A percentile compares a stretch with the other conserved stretches of the same genome.
Conservation (phyloP, 2,329 filamentous ascomycete species). For the Ophiostoma quercus region DNA sequence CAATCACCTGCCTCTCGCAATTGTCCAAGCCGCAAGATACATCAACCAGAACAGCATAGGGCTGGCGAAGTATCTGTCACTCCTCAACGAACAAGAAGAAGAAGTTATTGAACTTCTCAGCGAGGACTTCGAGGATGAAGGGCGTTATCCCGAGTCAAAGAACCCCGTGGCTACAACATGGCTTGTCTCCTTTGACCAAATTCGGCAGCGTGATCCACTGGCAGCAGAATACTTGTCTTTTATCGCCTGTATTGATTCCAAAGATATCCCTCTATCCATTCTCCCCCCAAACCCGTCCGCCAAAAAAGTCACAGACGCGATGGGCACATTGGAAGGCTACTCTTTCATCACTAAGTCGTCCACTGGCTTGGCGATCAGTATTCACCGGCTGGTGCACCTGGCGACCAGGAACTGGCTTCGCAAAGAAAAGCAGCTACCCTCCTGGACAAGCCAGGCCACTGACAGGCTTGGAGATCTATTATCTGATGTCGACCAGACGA, state of each 20-base stretch:
- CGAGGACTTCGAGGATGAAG: constrained; percentile 23
- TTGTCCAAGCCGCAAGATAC: not conserved
- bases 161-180: constrained; percentile 26
- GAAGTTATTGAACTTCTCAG: not conserved
- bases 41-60: not conserved
- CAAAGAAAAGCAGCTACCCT: not conserved
- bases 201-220: constrained; percentile 26
- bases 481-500: not conserved
- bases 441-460: not conserved
- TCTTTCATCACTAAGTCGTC: not conserved
- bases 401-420: constrained; percentile 33
- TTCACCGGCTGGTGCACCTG: constrained; percentile 34
- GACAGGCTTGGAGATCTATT: not conserved
- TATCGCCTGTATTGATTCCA: constrained; percentile 32
- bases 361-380: constrained; percentile 27
- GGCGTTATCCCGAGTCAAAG: constrained; percentile 18
- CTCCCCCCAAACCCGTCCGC: constrained; percentile 23
- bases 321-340: constrained; percentile 5
- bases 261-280: constrained; percentile 32
- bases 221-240: constrained; percentile 33
- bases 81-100: not conserved
- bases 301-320: not conserved
- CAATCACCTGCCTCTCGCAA: not conserved
- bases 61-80: not conserved
- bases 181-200: constrained; percentile 27